A percentile compares a stretch with the other conserved stretches of the same genome.
Conservation (phyloP, 2,329 filamentous ascomycete genomes). For the Colletotrichum navitas region DNA sequence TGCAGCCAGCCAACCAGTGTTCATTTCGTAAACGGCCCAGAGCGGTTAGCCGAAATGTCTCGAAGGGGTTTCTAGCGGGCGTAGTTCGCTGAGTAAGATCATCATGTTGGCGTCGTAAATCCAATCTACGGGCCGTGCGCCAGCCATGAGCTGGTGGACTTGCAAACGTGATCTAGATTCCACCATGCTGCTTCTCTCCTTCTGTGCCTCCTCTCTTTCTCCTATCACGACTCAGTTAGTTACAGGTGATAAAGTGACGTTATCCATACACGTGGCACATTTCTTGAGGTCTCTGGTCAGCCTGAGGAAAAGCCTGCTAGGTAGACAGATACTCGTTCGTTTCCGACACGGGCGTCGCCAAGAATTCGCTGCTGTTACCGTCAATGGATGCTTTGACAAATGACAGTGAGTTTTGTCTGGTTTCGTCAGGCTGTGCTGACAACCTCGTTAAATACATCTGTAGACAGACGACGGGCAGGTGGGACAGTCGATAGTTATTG, state of each 20-base stretch:
- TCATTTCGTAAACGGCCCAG: constrained; percentile 7
- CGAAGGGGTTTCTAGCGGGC: neutral
- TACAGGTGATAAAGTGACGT: too few species aligned
- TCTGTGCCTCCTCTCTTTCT: neutral
- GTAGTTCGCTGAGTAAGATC: neutral
- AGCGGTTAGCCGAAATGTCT: neutral
- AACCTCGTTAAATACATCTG: neutral
- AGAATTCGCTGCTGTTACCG: neutral
- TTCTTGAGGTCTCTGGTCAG: too few species aligned
- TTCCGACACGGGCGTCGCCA: neutral
- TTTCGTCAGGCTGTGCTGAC: neutral
- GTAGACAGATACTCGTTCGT: neutral
- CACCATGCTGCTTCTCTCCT: neutral
- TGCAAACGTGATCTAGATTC: neutral
- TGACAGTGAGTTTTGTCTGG: too few species aligned
- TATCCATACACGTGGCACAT: neutral
- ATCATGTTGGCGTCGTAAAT: neutral
- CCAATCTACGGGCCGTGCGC: constrained; percentile 16
- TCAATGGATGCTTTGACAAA: neutral
- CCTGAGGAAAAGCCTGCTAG: neutral
- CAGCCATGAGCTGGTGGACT: neutral
- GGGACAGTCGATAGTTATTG: neutral
- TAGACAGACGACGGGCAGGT: neutral
- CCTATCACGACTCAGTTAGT: neutral
- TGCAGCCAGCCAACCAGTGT: constrained; percentile 3